Conservation (phyloP, 2,329 filamentous ascomycete genomes). For the Exophiala spinifera region DNA sequence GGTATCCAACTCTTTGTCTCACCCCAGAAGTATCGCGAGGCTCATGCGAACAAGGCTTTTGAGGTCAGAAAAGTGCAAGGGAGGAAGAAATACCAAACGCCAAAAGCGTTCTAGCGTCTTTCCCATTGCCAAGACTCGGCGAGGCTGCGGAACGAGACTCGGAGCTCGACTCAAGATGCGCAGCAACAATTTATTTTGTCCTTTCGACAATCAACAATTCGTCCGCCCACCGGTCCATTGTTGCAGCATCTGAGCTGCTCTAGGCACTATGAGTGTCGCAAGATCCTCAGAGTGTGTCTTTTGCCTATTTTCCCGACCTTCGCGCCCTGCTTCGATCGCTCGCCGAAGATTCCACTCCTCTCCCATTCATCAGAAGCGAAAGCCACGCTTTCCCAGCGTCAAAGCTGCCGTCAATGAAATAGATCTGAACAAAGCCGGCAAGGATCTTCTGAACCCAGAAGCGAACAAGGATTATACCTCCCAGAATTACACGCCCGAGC, state of each 20-base stretch:
- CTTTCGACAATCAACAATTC: neutral
- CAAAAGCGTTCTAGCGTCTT: conserved; percentile 7
- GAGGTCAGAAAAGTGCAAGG: conserved; percentile 2
- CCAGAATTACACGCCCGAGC: conserved; percentile 70
- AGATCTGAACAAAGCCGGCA: conserved; percentile 15
- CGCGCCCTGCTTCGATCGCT: conserved; percentile 40
- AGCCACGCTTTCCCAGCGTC: conserved; percentile 40
- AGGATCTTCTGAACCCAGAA: conserved; percentile 11
- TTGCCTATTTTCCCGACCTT: conserved; percentile 45
- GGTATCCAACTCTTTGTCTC: too few species aligned
- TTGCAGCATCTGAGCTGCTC: conserved; percentile 12
- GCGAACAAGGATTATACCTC: conserved; percentile 10
- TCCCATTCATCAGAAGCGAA: conserved; percentile 35
- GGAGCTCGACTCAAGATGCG: conserved; percentile 6
- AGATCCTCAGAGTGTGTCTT: conserved; percentile 51
- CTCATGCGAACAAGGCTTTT: neutral
- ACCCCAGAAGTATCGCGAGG: neutral
- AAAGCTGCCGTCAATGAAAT: conserved; percentile 36
- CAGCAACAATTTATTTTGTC: conserved; percentile 4
- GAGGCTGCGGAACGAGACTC: conserved; percentile 2
- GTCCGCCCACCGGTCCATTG: neutral
- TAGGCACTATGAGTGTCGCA: conserved; percentile 47
- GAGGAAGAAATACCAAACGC: conserved; percentile 1
- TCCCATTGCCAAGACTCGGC: conserved; percentile 4
- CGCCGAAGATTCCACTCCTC: conserved; percentile 51